Conservation (phyloP, 768 basidiomycete genomes). For the Mrakia gelida region DNA sequence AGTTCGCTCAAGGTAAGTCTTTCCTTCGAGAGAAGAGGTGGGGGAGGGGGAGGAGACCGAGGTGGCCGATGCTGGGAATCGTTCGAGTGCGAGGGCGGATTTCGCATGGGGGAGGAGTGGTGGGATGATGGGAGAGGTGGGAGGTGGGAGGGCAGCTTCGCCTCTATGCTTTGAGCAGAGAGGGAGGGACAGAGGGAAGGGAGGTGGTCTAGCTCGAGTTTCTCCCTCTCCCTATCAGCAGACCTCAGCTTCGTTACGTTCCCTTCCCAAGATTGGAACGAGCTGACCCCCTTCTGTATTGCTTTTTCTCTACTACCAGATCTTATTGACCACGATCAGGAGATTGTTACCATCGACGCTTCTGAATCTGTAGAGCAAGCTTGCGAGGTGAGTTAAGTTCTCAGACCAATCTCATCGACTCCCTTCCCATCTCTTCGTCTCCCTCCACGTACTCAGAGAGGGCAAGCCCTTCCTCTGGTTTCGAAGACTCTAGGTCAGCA, state of each 20-base stretch:
- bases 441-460: neutral
- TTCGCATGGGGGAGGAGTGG: too few relatives aligned
- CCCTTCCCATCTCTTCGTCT: neutral
- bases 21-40: neutral
- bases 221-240: neutral
- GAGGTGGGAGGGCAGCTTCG: too few relatives aligned
- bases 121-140: too few relatives aligned
- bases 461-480: neutral
- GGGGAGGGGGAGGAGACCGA: neutral
- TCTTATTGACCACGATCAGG: conserved; percentile 12
- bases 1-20: conserved; percentile 3
- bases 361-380: neutral
- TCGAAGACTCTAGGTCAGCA: neutral
- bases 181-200: neutral
- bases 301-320: neutral
- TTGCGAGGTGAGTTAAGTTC: conserved; percentile 5
- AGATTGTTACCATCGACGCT: conserved; percentile 1
- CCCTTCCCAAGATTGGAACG: neutral
- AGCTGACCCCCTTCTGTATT: neutral
- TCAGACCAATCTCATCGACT: too few relatives aligned
- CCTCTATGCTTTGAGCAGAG: neutral
- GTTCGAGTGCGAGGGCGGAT: too few relatives aligned
- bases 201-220: neutral
- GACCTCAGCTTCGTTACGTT: neutral
- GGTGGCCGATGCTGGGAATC: neutral